Base-by-base conservation (phyloP, 192 early-diverging fungal species). In the Mortierella antarctica region DNA sequence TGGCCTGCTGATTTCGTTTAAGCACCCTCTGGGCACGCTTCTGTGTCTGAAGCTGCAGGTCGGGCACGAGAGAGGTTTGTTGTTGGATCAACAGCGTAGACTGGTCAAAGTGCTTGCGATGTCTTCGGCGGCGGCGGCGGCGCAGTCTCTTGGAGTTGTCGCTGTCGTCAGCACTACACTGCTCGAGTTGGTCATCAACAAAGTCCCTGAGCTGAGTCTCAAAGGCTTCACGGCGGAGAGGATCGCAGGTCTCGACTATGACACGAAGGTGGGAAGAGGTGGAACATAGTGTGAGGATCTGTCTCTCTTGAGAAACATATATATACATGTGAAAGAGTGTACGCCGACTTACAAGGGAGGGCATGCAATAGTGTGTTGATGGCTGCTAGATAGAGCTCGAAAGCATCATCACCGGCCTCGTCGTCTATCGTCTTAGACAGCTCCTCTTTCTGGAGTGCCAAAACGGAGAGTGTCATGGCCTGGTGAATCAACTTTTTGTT, bases 401-500 rank as follows among this genome's bases (percentile, higher is more conserved):
- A 71, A 0, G 84, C 84, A 57, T 82, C 74, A 68, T 85, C 81
- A 8, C 74, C 71, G 15, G 71, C 79, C 20, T 82, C 70, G 31
- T 85, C 84, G 45, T 79, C 84, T 6, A 72, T 71, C 1, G 70
- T 55, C 45, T 67, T 67, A 39, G 77, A 80, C 58, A 72, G 42
- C 21, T 80, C 77, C 60, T 80, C 77, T 41, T 72, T 80, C 40
- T 85, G 71, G 13, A 85, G 64, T 42, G 84, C 74, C 41, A 85
- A 62, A 5, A 77, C 80, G 1, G 84, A 78, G 4, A 82, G 71
- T 9, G 79, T 82, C 59, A 85, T 82, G 1, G 84, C 79, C 23
- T 78, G 74, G 17, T 85, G 78, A 8, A 82, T 64, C 54, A 73
- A 20, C 7, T 76, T 70, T 67, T 82, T 75, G 62, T 77, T 85